These are phyloP conservation scores for Sphaceloma murrayae DNA, from an alignment of 2,329 filamentous ascomycete species.

Conservation along the genomic window DNA sequence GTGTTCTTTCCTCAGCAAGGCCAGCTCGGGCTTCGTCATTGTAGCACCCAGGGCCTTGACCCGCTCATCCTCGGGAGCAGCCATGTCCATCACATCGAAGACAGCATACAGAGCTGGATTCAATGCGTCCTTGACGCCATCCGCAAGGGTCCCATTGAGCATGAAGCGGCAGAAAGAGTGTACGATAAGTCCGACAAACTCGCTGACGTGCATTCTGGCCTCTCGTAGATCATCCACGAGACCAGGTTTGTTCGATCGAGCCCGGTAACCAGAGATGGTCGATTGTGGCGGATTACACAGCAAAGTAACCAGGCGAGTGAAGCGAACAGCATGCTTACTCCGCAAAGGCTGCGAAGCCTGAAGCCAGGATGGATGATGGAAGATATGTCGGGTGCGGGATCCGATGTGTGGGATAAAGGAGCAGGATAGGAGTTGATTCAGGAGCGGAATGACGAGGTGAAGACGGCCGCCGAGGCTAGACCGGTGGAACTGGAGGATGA, in stretches of 20 bases:
- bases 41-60: slow-evolving; percentile 44
- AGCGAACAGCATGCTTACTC: slow-evolving; percentile 39
- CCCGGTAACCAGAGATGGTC: slow-evolving; percentile 37
- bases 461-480: slow-evolving; percentile 50
- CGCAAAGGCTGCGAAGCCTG: slow-evolving; percentile 25
- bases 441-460: slow-evolving; percentile 47
- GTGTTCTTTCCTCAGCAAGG: slow-evolving; percentile 45
- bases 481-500: slow-evolving; percentile 48
- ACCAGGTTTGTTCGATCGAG: slow-evolving; percentile 25
- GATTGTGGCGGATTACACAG: slow-evolving; percentile 53
- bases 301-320: slow-evolving; percentile 48
- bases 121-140: slow-evolving; percentile 44
- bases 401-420: slow-evolving; percentile 42
- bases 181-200: slow-evolving; percentile 49
- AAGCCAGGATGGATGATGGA: slow-evolving; percentile 29
- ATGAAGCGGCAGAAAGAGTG: slow-evolving; percentile 47
- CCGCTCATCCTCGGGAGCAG: slow-evolving; percentile 33
- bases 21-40: slow-evolving; percentile 43
- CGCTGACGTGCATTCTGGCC: slow-evolving; percentile 47
- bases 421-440: slow-evolving; percentile 46
- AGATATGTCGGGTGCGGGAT: slow-evolving; percentile 18
- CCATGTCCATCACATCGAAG: slow-evolving; percentile 41
- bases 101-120: slow-evolving; percentile 44
- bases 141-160: slow-evolving; percentile 40
- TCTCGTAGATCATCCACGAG: slow-evolving; percentile 52